phyloP scores from a whole-genome alignment of 2,329 filamentous ascomycete species.

The Parafenestella ontariensis region DNA sequence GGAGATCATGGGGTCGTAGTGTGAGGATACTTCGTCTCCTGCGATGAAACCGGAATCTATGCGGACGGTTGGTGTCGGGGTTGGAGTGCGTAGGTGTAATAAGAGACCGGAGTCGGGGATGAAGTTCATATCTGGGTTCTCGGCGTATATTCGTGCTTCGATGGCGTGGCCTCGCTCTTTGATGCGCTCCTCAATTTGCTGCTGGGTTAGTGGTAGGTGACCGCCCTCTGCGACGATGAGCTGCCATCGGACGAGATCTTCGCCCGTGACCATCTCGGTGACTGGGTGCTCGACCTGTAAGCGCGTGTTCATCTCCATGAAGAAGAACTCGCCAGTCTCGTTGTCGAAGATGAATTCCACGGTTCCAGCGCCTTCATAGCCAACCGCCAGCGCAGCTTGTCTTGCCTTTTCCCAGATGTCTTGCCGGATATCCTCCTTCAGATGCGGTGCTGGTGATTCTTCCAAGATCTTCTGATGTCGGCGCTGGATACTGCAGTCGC shows the following conservation, averaged over 20 bases:
- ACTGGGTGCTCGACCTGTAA: constrained; percentile 98
- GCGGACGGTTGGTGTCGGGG: constrained; percentile 73
- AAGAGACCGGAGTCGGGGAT: constrained; percentile 91
- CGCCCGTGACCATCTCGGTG: constrained; percentile 77
- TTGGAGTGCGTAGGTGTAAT: constrained; percentile 79
- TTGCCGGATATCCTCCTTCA: constrained; percentile 65
- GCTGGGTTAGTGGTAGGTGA: constrained; percentile 70
- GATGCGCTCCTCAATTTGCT: constrained; percentile 73
- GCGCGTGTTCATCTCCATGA: constrained; percentile 79
- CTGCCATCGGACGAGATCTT: constrained; percentile 93
- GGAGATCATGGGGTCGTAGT: constrained; percentile 98
- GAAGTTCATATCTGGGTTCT: constrained; percentile 90
- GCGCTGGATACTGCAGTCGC: constrained; percentile 71
- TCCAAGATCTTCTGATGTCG: constrained; percentile 72
- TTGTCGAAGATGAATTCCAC: constrained; percentile 76
- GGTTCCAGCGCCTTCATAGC: constrained; percentile 71
- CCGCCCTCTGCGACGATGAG: constrained; percentile 81
- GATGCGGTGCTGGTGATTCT: constrained; percentile 69
- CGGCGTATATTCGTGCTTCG: constrained; percentile 95
- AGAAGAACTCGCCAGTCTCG: constrained; percentile 70
- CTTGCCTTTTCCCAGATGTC: constrained; percentile 71
- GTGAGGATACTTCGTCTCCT: constrained; percentile 89
- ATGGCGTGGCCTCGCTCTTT: constrained; percentile 81
- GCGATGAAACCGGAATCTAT: constrained; percentile 93
- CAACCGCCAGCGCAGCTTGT: constrained; percentile 67